These are phyloP conservation scores for Pseudogymnoascus sp. DNA, from an alignment of 2,329 filamentous ascomycete genomes.

Conservation along the genomic window DNA sequence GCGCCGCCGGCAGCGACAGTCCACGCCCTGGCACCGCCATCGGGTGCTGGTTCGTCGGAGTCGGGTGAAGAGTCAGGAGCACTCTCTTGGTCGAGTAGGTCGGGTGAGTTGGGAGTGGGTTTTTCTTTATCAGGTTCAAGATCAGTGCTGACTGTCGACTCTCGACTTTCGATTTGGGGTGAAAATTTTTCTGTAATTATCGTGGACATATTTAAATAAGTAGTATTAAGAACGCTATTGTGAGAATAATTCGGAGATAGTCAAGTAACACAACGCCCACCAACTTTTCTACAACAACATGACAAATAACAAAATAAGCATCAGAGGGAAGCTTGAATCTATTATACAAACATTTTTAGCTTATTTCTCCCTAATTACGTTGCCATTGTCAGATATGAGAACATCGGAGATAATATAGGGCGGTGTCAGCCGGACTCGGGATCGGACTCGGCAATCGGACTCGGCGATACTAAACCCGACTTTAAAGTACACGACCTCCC, in stretches of 20 bases:
- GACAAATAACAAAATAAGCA: background rate
- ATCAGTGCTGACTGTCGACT: background rate
- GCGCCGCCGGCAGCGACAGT: conserved; percentile 10
- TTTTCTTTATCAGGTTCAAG: conserved; percentile 15
- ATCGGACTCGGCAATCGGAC: conserved; percentile 14
- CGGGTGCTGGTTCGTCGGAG: conserved; percentile 29
- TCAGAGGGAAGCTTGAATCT: background rate
- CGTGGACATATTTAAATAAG: background rate
- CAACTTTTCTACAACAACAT: background rate
- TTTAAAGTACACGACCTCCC: background rate
- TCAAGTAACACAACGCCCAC: background rate
- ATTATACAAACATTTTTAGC: background rate
- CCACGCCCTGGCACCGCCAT: conserved; percentile 14
- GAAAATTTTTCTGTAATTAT: background rate
- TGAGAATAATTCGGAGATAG: background rate
- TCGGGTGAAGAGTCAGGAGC: conserved; percentile 27
- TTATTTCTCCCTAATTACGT: background rate
- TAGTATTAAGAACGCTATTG: background rate
- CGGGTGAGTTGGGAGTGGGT: conserved; percentile 34
- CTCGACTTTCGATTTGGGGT: background rate
- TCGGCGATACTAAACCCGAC: conserved; percentile 18
- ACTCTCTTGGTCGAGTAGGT: conserved; percentile 29
- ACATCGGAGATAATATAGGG: background rate
- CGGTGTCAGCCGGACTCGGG: background rate
- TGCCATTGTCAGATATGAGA: background rate